Percentiles rank a stretch among this genome's conserved stretches.
Evolutionary conservation across 169 alveolate genomes (phyloP).

Genomic region (Toxoplasma gondii): DNA sequence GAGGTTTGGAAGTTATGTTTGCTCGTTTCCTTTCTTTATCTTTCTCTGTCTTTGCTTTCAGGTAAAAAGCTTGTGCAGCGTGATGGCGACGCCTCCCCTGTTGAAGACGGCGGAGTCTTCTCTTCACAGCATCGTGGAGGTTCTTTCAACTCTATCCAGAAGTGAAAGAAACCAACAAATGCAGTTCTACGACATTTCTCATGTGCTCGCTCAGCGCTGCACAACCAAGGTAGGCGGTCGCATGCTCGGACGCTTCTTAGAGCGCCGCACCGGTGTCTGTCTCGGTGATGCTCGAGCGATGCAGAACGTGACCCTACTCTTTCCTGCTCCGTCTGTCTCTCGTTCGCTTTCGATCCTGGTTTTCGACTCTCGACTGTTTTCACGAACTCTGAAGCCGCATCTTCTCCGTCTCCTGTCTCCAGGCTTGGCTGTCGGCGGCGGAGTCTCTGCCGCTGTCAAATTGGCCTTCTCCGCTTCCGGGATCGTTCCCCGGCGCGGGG

Average conservation of each 20-base stretch:
- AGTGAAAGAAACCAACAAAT: not conserved
- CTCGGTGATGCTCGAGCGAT: not conserved
- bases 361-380: not conserved
- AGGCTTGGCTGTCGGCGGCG: not conserved
- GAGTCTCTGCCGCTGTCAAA: not conserved
- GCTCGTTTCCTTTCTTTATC: not conserved
- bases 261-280: too few relatives aligned
- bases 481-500: not conserved
- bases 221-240: slow-evolving; percentile 9
- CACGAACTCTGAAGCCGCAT: not conserved
- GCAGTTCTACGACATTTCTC: not conserved
- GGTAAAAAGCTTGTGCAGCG: slow-evolving; percentile 12
- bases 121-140: not conserved
- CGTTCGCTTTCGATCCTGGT: not conserved
- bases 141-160: not conserved
- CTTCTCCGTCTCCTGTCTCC: not conserved
- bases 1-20: too few relatives aligned
- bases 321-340: too few relatives aligned
- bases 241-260: not conserved
- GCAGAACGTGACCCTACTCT: not conserved
- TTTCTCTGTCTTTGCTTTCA: not conserved
- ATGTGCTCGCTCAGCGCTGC: slow-evolving; percentile 3
- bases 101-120: not conserved
- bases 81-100: not conserved
- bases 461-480: not conserved